Conservation (phyloP, 2,329 filamentous ascomycete species). For the Calonectria multiphialidica region DNA sequence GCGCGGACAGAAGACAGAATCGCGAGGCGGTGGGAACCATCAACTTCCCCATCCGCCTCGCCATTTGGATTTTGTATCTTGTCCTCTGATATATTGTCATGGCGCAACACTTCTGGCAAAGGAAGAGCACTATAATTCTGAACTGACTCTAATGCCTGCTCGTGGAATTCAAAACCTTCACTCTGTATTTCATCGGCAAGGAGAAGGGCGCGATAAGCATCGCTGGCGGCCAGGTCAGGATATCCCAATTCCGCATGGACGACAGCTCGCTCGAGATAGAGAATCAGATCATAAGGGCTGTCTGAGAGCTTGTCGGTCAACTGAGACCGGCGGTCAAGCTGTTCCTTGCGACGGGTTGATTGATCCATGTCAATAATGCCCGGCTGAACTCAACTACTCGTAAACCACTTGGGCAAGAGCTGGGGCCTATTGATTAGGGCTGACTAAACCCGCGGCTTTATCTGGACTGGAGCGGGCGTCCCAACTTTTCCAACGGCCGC, state of each 20-base stretch:
- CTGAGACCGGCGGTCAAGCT: conserved; percentile 66
- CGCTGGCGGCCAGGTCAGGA: conserved; percentile 88
- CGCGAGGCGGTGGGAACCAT: conserved; percentile 56
- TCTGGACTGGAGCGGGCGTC: neutral
- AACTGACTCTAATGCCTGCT: conserved; percentile 70
- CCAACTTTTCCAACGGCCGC: neutral
- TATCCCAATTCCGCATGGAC: conserved; percentile 83
- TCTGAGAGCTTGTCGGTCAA: conserved; percentile 67
- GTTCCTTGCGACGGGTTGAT: conserved; percentile 53
- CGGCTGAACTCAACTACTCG: neutral
- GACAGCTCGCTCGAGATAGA: conserved; percentile 77
- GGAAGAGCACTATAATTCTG: conserved; percentile 47
- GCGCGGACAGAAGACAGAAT: conserved; percentile 66
- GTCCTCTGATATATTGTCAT: conserved; percentile 55
- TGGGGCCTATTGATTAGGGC: conserved; percentile 3
- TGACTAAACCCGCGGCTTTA: neutral
- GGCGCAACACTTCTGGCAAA: conserved; percentile 59
- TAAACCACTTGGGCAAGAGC: neutral
- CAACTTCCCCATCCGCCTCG: conserved; percentile 48
- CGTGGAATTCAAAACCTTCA: conserved; percentile 86
- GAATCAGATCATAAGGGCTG: conserved; percentile 71
- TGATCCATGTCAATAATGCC: conserved; percentile 45
- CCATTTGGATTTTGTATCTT: conserved; percentile 48
- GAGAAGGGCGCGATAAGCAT: conserved; percentile 91
- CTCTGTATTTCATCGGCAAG: conserved; percentile 84